Base-by-base conservation (phyloP, 495 filamentous ascomycete genomes). In the Sabuloglossum arenarium region DNA sequence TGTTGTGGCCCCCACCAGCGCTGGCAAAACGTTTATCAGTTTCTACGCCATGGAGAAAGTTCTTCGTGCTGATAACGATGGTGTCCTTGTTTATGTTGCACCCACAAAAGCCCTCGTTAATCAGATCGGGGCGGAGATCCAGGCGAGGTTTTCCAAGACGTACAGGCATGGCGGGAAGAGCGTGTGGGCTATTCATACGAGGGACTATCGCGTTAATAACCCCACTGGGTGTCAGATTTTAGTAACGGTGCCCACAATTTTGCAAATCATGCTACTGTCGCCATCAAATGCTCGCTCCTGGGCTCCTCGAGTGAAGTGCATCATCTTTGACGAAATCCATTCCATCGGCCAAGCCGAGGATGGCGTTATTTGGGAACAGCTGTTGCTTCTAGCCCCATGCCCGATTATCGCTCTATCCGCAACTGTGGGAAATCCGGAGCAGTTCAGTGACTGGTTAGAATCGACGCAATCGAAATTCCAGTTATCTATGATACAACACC, bases 261-360 rank as follows among this genome's bases (percentile, higher is more conserved):
- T 89, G 16, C 84, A 87, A 59, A 88, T 82, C 54, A 85, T 89
- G 81, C 70, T 88, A 1, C 68, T 89, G 2, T 70, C 79, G 0
- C 81, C 85, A 0, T 65, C 69, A 0, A 84, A 87, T 60, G 82
- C 83, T 23, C 75, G 73, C 24, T 69, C 78, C 3, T 89, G 83
- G 80, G 73, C 84, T 1, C 67, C 69, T 2, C 66, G 79, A 55
- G 71, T 89, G 4, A 81, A 75, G 56, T 71, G 81, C 14, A 87
- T 89, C 61, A 88, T 88, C 34, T 88, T 88, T 56, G 85, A 90
- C 59, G 85, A 88, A 66, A 76, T 88, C n/a, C 85, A 90, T 64
- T 85, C 74, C 16, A 87, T 88, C 55, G 82, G 84, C 0, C 79
- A 87, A 64, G 75, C 79, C 1, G 79, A 88, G 19, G 85, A 90